Evolutionary conservation across 202 grass and related monocot species (phyloP).

Genomic region (Bolboschoenoplectus hybrid): DNA sequence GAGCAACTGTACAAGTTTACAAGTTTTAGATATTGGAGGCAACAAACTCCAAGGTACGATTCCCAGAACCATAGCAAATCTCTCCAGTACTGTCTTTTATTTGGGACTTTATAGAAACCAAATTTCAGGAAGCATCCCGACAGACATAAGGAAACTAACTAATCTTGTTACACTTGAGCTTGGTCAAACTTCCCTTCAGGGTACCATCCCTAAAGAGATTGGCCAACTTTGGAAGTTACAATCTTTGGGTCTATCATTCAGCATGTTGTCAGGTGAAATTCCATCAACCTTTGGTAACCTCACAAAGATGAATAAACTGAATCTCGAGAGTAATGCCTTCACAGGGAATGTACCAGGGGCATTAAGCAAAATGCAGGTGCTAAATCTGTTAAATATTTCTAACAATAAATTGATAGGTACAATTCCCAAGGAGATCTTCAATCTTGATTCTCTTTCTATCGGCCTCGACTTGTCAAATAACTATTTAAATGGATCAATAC

Average conservation of each 20-base stretch:
- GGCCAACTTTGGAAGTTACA: constrained; percentile 32
- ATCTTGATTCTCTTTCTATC: constrained; percentile 21
- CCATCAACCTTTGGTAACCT: constrained; percentile 45
- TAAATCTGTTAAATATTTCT: constrained; percentile 37
- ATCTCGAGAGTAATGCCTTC: constrained; percentile 33
- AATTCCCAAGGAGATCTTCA: constrained; percentile 49
- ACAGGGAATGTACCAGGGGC: constrained; percentile 45
- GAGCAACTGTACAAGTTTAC: constrained; percentile 25
- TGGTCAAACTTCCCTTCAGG: constrained; percentile 27
- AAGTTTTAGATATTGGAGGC: constrained; percentile 32
- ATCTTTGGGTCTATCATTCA: constrained; percentile 30
- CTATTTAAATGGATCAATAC: constrained; percentile 40
- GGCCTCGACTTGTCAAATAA: constrained; percentile 50
- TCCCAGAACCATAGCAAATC: constrained; percentile 34
- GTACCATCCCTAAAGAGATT: constrained; percentile 46
- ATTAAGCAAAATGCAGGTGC: constrained; percentile 32
- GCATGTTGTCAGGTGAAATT: constrained; percentile 40
- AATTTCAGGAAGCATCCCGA: constrained; percentile 43
- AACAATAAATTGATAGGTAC: constrained; percentile 45
- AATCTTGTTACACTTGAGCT: constrained; percentile 18
- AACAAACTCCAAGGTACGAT: constrained; percentile 32
- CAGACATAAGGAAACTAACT: constrained; percentile 37
- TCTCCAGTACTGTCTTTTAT: not conserved
- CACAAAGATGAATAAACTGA: not conserved
- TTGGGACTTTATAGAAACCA: constrained; percentile 23